phyloP scores from a whole-genome alignment of 2,329 filamentous ascomycete species.

The Colletotrichum noveboracense region DNA sequence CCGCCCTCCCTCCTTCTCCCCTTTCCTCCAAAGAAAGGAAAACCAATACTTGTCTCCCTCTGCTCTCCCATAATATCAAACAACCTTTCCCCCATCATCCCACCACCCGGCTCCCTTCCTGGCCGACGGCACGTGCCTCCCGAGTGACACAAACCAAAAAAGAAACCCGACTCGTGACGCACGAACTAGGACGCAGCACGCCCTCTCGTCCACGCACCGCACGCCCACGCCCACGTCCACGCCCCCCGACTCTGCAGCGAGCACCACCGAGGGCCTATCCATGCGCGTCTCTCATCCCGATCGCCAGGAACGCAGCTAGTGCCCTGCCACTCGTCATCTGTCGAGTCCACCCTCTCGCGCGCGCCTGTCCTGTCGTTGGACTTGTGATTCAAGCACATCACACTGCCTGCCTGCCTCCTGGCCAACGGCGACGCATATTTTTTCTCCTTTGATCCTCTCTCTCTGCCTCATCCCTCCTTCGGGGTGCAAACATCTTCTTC shows the following conservation, averaged over 20 bases:
- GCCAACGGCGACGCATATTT: background rate
- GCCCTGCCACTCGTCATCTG: background rate
- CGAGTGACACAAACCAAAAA: conserved; percentile 8
- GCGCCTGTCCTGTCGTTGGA: background rate
- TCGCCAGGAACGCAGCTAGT: background rate
- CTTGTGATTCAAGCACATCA: background rate
- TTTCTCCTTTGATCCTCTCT: background rate
- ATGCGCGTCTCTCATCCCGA: background rate
- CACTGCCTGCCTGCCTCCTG: background rate
- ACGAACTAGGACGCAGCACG: background rate
- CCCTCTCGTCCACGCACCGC: conserved; percentile 1
- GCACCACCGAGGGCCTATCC: background rate
- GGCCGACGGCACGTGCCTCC: conserved; percentile 6
- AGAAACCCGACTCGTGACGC: conserved; percentile 13
- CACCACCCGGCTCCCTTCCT: background rate
- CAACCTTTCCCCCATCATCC: background rate
- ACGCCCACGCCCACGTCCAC: background rate
- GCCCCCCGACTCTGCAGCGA: background rate
- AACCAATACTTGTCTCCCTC: background rate
- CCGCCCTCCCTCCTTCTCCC: background rate
- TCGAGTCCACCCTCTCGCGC: background rate
- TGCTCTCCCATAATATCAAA: background rate
- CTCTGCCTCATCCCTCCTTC: background rate
- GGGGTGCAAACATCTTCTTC: background rate
- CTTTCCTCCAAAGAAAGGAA: background rate